Percentiles rank a stretch among this genome's conserved stretches.
Conservation (phyloP, 2,329 filamentous ascomycete genomes). For the Torrubiellomyces zombiae region DNA sequence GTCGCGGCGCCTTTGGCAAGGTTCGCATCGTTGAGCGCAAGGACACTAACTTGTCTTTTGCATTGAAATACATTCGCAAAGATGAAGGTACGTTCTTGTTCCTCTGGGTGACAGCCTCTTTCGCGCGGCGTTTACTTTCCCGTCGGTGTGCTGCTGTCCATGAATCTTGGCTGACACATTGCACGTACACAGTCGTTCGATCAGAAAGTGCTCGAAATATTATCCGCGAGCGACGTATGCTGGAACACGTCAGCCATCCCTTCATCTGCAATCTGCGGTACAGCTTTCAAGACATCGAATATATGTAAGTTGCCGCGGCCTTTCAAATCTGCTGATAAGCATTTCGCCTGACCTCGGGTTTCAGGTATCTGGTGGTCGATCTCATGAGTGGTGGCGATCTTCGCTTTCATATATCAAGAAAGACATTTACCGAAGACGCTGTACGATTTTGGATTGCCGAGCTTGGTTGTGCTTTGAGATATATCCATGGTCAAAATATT, state of each 20-base stretch:
- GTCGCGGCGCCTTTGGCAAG: constrained; percentile 95
- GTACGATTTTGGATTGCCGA: constrained; percentile 96
- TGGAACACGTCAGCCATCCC: constrained; percentile 93
- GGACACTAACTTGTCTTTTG: constrained; percentile 85
- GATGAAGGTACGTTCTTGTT: constrained; percentile 93
- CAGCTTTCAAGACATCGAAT: constrained; percentile 98
- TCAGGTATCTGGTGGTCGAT: constrained; percentile 90
- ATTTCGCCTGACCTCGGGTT: background rate
- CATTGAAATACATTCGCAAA: constrained; percentile 95
- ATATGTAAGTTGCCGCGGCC: constrained; percentile 53
- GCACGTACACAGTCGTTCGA: constrained; percentile 54
- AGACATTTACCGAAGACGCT: constrained; percentile 94
- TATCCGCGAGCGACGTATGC: constrained; percentile 90
- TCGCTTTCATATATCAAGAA: constrained; percentile 92
- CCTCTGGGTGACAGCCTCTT: no score
- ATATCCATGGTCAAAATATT: constrained; percentile 73
- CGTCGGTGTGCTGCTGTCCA: no score
- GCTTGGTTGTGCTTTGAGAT: constrained; percentile 76
- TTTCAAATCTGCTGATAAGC: no score
- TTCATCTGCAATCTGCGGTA: constrained; percentile 98
- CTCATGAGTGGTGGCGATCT: constrained; percentile 95
- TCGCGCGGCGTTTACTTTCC: no score
- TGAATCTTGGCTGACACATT: no score
- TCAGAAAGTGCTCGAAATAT: constrained; percentile 98
- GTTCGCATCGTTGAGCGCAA: constrained; percentile 97